These are phyloP conservation scores for Pythium biforme DNA, from an alignment of 352 stramenopile species.

Conservation along the genomic window DNA sequence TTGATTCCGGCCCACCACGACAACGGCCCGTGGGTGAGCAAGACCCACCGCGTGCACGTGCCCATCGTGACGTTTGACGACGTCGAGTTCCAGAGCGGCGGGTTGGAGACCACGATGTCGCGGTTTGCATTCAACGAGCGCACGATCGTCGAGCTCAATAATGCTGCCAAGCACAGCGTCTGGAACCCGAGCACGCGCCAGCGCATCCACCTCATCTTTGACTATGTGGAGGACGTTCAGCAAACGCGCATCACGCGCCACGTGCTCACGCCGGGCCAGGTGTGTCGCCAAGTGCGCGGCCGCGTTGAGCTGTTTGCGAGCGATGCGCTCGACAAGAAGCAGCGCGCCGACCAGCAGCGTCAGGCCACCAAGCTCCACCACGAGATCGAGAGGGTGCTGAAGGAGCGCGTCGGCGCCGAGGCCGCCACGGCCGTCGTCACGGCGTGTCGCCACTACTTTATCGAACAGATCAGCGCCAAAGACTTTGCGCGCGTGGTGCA, in stretches of 20 bases:
- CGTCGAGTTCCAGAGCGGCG: slow-evolving; percentile 62
- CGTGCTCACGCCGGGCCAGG: slow-evolving; percentile 36
- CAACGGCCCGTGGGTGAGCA: slow-evolving; percentile 92
- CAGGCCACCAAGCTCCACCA: slow-evolving; percentile 30
- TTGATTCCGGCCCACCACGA: slow-evolving; percentile 96
- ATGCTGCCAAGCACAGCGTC: slow-evolving; percentile 93
- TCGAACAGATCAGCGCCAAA: slow-evolving; percentile 54
- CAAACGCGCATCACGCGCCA: slow-evolving; percentile 24
- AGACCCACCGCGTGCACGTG: slow-evolving; percentile 93
- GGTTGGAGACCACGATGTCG: slow-evolving; percentile 56
- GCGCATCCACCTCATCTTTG: slow-evolving; percentile 96
- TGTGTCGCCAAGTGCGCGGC: slow-evolving; percentile 53
- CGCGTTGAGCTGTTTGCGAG: slow-evolving; percentile 44
- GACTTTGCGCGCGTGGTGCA: slow-evolving; percentile 34
- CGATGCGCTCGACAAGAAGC: slow-evolving; percentile 27
- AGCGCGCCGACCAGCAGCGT: slow-evolving; percentile 27
- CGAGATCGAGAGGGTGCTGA: slow-evolving; percentile 31
- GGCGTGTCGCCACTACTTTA: slow-evolving; percentile 54
- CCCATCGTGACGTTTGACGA: slow-evolving; percentile 85
- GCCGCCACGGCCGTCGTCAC: slow-evolving; percentile 28
- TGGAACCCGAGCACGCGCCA: slow-evolving; percentile 81
- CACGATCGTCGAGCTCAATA: slow-evolving; percentile 96
- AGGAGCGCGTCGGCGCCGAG: slow-evolving; percentile 19
- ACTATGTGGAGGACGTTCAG: slow-evolving; percentile 88
- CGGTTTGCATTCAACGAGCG: slow-evolving; percentile 87